Evolutionary conservation across 176 grass and related monocot species (phyloP).

Genomic region (Ananas comosus): DNA sequence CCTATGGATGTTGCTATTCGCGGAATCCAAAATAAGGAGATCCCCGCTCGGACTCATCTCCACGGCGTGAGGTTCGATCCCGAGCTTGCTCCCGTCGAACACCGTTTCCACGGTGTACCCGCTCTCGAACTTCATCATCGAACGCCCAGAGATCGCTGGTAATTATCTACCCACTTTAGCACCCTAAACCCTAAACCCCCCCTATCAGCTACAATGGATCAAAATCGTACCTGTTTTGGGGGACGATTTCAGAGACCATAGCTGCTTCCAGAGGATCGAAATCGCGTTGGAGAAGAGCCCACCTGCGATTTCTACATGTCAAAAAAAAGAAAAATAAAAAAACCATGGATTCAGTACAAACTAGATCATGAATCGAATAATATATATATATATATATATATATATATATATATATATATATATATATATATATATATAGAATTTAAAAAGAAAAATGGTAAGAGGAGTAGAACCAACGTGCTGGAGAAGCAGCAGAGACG

Average conservation of each 20-base stretch:
- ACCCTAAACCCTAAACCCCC: constrained; percentile 9
- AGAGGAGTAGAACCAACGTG: constrained; percentile 28
- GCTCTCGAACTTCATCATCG: constrained; percentile 91
- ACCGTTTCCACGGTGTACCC: constrained; percentile 97
- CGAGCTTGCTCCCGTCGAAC: constrained; percentile 92
- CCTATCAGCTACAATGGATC: neutral
- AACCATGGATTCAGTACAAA: neutral
- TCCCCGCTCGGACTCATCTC: constrained; percentile 78
- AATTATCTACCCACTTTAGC: neutral
- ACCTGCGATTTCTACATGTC: constrained; percentile 48
- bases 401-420: neutral
- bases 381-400: neutral
- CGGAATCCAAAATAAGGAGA: constrained; percentile 82
- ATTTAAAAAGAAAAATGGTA: neutral
- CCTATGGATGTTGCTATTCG: constrained; percentile 90
- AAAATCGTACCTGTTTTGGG: constrained; percentile 44
- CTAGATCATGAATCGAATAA: constrained; percentile 1
- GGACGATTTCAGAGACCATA: constrained; percentile 75
- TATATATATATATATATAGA: neutral
- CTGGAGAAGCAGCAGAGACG: constrained; percentile 13
- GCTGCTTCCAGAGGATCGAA: constrained; percentile 46
- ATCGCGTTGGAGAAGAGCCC: constrained; percentile 63
- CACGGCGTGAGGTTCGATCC: constrained; percentile 81
- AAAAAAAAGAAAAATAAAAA: constrained; percentile 12
- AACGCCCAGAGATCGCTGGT: constrained; percentile 43